A percentile compares a stretch with the other conserved stretches of the same genome.
These are phyloP conservation scores for Leucocoprinus birnbaumii DNA, from an alignment of 768 basidiomycete species.

Conservation along the genomic window DNA sequence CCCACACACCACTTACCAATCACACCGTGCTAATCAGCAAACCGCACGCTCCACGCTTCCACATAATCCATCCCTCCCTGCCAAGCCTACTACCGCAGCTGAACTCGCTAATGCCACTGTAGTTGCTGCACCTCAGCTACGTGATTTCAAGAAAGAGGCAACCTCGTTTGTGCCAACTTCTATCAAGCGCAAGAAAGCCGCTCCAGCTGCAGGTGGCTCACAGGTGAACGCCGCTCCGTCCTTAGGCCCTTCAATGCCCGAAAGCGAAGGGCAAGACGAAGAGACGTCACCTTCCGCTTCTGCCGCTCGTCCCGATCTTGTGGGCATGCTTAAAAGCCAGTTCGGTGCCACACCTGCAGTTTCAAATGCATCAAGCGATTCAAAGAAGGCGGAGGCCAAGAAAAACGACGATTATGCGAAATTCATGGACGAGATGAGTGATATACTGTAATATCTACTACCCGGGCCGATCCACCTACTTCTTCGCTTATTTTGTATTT, in stretches of 20 bases:
- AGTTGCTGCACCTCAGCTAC: constrained; percentile 81
- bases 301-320: constrained; percentile 57
- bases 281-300: neutral
- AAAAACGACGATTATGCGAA: constrained; percentile 71
- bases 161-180: constrained; percentile 87
- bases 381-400: constrained; percentile 28
- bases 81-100: constrained; percentile 32
- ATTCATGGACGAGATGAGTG: constrained; percentile 74
- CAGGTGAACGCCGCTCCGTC: constrained; percentile 67
- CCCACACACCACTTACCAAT: constrained; percentile 79
- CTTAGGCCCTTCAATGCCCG: constrained; percentile 28
- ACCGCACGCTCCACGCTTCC: constrained; percentile 19
- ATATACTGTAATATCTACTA: constrained; percentile 53
- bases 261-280: constrained; percentile 23
- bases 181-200: constrained; percentile 70
- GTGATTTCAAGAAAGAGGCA: constrained; percentile 93
- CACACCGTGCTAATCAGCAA: constrained; percentile 49
- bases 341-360: constrained; percentile 42
- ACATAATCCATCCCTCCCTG: constrained; percentile 27
- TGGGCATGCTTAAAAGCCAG: constrained; percentile 57
- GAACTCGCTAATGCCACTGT: constrained; percentile 62
- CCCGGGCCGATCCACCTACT: neutral
- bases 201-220: constrained; percentile 22
- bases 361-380: constrained; percentile 18
- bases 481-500: neutral